These are phyloP conservation scores for Melaleuca alternifolia DNA, from an alignment of 345 rosid species.

Conservation along the genomic window DNA sequence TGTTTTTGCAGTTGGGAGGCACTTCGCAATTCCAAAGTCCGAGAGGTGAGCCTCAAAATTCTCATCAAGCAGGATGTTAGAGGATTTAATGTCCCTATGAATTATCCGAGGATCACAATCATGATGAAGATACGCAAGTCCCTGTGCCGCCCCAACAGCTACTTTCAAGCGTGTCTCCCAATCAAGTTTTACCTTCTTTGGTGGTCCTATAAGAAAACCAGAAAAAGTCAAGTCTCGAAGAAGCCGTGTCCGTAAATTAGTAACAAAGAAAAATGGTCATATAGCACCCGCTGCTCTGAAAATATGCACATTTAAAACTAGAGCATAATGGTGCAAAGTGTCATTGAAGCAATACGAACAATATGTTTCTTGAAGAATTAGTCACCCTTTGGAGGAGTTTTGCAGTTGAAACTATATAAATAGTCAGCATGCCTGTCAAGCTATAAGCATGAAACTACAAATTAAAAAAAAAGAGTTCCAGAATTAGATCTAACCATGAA, in stretches of 20 bases:
- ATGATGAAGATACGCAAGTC: constrained; percentile 94
- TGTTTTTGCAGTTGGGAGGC: constrained; percentile 58
- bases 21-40: constrained; percentile 89
- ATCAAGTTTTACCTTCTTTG: constrained; percentile 80
- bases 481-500: constrained; percentile 50
- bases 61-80: constrained; percentile 81
- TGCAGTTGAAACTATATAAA: background rate
- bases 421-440: background rate
- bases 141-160: constrained; percentile 94
- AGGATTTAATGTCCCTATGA: constrained; percentile 90
- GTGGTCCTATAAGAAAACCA: constrained; percentile 32
- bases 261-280: background rate
- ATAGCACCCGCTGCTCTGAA: background rate
- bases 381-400: background rate
- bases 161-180: constrained; percentile 87
- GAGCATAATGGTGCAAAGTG: background rate
- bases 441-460: background rate
- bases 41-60: constrained; percentile 81
- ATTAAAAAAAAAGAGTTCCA: background rate
- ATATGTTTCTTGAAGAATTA: background rate
- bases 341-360: background rate
- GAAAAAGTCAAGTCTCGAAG: background rate
- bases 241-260: background rate
- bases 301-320: background rate
- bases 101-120: constrained; percentile 86